Base-by-base conservation (phyloP, 2,329 filamentous ascomycete genomes). In the Penicillium sp. region DNA sequence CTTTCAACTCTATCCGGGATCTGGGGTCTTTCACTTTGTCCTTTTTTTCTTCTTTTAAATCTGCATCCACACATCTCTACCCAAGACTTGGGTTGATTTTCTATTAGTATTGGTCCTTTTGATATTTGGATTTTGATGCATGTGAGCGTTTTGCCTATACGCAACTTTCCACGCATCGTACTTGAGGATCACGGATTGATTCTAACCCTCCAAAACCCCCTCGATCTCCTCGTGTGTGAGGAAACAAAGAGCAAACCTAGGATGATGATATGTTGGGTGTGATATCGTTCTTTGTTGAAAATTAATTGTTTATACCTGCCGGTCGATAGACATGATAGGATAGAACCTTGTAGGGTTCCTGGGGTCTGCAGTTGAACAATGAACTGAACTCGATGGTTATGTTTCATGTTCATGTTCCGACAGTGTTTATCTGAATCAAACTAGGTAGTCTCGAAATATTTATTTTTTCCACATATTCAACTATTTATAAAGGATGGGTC, bases 131-230 rank as follows among this genome's bases (percentile, higher is more conserved):
- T 60, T 61, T 45, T 53, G 53, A 55, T 66, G 60, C 53, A 62
- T 64, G 63, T 66, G 57, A 62, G 58, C 59, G 59, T 63, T 66
- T 57, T 39, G 42, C 58, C 1, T 62, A 55, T 57, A 53, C 59
- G 55, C 58, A 61, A 52, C 0, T n/a, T 35, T 27, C 38, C 53
- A 45, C 41, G 51, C 55, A 51, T 53, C 44, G 31, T 43, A 2
- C 29, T 53, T 53, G 49, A 36, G 23, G 33, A 25, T 59, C 53
- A 52, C 41, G 21, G 55, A 55, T 57, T 64, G 60, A 38, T 61
- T 62, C 60, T 61, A 61, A 53, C 50, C 52, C 47, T 41, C 41
- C 21, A 12, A 42, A 17, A 4, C 4, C 15, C n/a, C 1, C 10
- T 31, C 27, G 1, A 29, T 47, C 1, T 23, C 5, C 10, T 12